Evolutionary conservation across 352 stramenopile species (phyloP).

Genomic region (Phytophthora sp.): DNA sequence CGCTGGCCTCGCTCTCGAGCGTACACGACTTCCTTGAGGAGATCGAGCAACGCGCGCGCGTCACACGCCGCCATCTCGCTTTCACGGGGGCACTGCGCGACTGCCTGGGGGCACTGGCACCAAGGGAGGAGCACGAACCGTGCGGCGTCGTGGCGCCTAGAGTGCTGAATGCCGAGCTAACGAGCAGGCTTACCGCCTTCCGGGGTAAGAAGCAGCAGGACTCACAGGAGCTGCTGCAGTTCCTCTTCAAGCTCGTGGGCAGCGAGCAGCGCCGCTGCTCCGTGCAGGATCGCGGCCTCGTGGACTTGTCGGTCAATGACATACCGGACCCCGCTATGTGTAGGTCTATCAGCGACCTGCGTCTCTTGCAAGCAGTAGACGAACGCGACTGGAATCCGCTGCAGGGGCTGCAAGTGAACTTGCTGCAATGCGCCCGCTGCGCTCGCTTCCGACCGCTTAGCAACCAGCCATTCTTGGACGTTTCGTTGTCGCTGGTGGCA

Average conservation of each 20-base stretch:
- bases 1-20: conserved; percentile 70
- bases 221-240: conserved; percentile 86
- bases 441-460: conserved; percentile 68
- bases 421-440: conserved; percentile 79
- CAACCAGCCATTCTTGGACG: conserved; percentile 79
- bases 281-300: conserved; percentile 60
- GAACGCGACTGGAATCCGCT: conserved; percentile 78
- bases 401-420: conserved; percentile 78
- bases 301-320: conserved; percentile 45
- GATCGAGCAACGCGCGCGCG: conserved; percentile 55
- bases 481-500: conserved; percentile 74
- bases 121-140: conserved; percentile 37
- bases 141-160: conserved; percentile 50
- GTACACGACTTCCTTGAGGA: conserved; percentile 76
- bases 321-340: conserved; percentile 5
- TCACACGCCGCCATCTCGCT: conserved; percentile 39
- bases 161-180: conserved; percentile 67
- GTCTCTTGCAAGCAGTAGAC: conserved; percentile 68
- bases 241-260: conserved; percentile 83
- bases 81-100: conserved; percentile 72
- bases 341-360: conserved; percentile 74
- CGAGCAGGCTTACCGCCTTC: conserved; percentile 59
- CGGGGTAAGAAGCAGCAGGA: conserved; percentile 87
- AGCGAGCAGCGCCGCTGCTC: conserved; percentile 62
- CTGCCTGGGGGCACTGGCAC: conserved; percentile 59